Evolutionary conservation across 371 early-diverging fungal species (phyloP).

Genomic region (Saksenaea oblongispora): DNA sequence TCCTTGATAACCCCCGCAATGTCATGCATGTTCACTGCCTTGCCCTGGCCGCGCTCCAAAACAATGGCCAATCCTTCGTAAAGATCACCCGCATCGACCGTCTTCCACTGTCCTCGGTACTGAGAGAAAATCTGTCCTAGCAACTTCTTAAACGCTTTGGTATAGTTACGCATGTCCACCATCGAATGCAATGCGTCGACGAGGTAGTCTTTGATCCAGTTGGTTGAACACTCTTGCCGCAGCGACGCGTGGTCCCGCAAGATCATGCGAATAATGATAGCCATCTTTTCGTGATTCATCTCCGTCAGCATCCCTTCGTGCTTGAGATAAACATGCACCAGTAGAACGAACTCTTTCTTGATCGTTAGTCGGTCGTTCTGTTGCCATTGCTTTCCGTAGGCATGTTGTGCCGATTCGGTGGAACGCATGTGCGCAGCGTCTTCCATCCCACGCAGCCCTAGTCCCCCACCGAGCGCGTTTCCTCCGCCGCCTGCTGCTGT

Average conservation of each 20-base stretch:
- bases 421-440: conserved; percentile 4
- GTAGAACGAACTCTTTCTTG: conserved; percentile 56
- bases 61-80: conserved; percentile 52
- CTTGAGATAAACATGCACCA: conserved; percentile 54
- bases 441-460: conserved; percentile 5
- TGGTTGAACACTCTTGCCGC: conserved; percentile 45
- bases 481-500: too few species aligned
- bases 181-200: conserved; percentile 35
- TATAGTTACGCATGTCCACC: conserved; percentile 39
- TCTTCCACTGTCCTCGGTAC: conserved; percentile 52
- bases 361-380: conserved; percentile 67
- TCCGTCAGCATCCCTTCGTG: conserved; percentile 52
- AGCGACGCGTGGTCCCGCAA: conserved; percentile 54
- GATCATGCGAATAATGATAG: conserved; percentile 48
- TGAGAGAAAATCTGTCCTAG: conserved; percentile 43
- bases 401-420: conserved; percentile 41
- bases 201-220: conserved; percentile 62
- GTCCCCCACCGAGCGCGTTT: conserved; percentile 1
- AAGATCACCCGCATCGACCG: conserved; percentile 54
- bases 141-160: conserved; percentile 44
- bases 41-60: conserved; percentile 44
- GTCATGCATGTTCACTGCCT: conserved; percentile 40
- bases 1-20: conserved; percentile 50
- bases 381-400: conserved; percentile 68
- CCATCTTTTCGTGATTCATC: conserved; percentile 56